A percentile compares a stretch with the other conserved stretches of the same genome.
Evolutionary conservation across 2,329 filamentous ascomycete species (phyloP).

Genomic region (Penicillium fuscoglaucum): DNA sequence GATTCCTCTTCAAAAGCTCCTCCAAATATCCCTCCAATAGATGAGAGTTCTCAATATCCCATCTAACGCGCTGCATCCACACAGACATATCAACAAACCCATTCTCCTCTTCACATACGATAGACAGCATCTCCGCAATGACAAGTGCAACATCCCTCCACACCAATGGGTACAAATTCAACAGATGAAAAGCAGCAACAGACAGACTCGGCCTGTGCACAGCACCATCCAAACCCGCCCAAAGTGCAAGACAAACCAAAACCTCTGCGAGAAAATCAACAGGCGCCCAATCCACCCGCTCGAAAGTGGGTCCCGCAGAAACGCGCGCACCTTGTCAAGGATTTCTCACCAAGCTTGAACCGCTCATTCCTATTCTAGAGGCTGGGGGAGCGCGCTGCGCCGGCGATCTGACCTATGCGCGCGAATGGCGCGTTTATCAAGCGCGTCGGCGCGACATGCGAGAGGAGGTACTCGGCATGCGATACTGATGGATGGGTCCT

Average conservation of each 20-base stretch:
- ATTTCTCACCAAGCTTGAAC: not conserved
- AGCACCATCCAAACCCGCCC: not conserved
- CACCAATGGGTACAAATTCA: not conserved
- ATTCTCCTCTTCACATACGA: not conserved
- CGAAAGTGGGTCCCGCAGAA: not conserved
- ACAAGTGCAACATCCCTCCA: not conserved
- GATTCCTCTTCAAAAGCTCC: not conserved
- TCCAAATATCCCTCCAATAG: no score
- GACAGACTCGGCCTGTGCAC: no score
- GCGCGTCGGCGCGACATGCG: not conserved
- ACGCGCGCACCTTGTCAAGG: not conserved
- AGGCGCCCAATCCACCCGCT: not conserved
- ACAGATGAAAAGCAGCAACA: not conserved
- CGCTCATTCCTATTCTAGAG: not conserved
- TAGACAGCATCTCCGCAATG: not conserved
- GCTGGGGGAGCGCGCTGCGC: not conserved
- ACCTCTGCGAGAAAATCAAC: not conserved
- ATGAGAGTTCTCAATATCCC: not conserved
- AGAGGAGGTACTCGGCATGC: not conserved
- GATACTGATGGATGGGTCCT: not conserved
- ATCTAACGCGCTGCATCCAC: not conserved
- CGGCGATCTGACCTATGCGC: no score
- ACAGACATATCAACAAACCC: not conserved
- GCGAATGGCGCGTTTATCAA: not conserved
- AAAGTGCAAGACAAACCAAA: not conserved